phyloP scores from a whole-genome alignment of 2,329 filamentous ascomycete genomes.

The Lasiodiplodia hormozganensis region DNA sequence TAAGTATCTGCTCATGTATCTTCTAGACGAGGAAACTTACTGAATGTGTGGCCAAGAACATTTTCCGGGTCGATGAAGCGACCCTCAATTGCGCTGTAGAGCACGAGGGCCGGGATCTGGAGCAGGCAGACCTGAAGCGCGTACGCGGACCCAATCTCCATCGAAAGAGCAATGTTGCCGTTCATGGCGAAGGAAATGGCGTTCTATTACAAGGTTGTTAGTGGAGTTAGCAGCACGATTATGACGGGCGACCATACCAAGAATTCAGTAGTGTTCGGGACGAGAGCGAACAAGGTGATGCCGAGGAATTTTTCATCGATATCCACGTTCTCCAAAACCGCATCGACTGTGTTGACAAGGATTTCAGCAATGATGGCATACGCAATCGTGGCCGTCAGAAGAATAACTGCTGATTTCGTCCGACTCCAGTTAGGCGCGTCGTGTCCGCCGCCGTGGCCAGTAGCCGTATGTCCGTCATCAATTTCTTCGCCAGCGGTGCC shows the following conservation, averaged over 20 bases:
- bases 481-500: slow-evolving; percentile 54
- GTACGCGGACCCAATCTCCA: slow-evolving; percentile 98
- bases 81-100: slow-evolving; percentile 83
- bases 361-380: slow-evolving; percentile 99
- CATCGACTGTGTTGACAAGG: slow-evolving; percentile 93
- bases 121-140: slow-evolving; percentile 94
- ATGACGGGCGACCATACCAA: slow-evolving; percentile 64
- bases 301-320: slow-evolving; percentile 98
- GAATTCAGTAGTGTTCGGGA: slow-evolving; percentile 98
- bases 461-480: slow-evolving; percentile 51
- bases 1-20: neutral
- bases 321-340: slow-evolving; percentile 87
- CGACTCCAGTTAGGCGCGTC: slow-evolving; percentile 99
- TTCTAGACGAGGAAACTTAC: slow-evolving; percentile 44
- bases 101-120: slow-evolving; percentile 89
- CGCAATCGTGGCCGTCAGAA: slow-evolving; percentile 85
- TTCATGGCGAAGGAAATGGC: slow-evolving; percentile 99
- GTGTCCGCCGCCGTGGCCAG: slow-evolving; percentile 70
- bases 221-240: neutral
- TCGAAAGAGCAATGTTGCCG: slow-evolving; percentile 95
- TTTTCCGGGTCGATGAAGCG: slow-evolving; percentile 61
- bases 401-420: slow-evolving; percentile 85
- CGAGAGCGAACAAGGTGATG: slow-evolving; percentile 93
- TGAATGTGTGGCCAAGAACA: slow-evolving; percentile 71
- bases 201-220: slow-evolving; percentile 64